phyloP scores from a whole-genome alignment of 2,329 filamentous ascomycete genomes.

The Aspergillus terreus region DNA sequence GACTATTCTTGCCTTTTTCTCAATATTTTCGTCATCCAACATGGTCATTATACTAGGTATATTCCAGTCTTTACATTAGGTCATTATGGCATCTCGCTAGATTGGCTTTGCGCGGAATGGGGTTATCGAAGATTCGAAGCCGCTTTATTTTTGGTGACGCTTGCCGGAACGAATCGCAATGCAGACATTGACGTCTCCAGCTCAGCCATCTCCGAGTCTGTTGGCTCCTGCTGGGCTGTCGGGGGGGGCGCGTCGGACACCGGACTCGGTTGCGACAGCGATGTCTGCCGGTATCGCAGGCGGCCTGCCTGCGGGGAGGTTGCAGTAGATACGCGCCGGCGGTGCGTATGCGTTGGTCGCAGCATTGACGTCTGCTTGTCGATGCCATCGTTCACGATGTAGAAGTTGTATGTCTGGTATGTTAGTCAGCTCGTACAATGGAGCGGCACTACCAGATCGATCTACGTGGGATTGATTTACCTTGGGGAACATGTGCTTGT shows the following conservation, averaged over 20 bases:
- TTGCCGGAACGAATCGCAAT: conserved; percentile 42
- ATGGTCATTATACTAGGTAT: no score
- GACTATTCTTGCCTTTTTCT: neutral
- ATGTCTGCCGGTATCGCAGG: conserved; percentile 28
- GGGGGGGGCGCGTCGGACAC: conserved; percentile 1
- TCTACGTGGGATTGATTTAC: conserved; percentile 21
- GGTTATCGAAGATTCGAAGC: neutral
- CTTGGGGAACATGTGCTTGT: conserved; percentile 88
- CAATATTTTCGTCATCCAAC: neutral
- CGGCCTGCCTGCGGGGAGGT: conserved; percentile 32
- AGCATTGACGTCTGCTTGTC: conserved; percentile 80
- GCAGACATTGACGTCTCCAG: conserved; percentile 44
- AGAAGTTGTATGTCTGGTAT: conserved; percentile 72
- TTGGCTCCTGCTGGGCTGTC: conserved; percentile 3
- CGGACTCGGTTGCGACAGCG: conserved; percentile 19
- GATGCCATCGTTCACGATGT: conserved; percentile 82
- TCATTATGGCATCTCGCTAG: neutral
- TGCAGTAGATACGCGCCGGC: conserved; percentile 33
- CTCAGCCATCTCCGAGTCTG: conserved; percentile 33
- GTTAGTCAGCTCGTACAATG: neutral
- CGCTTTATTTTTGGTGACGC: conserved; percentile 32
- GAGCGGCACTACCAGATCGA: no score
- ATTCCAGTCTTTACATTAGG: neutral
- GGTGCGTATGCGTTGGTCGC: conserved; percentile 35
- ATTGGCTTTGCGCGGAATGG: no score